These are phyloP conservation scores for Claviceps quebecensis DNA, from an alignment of 2,329 filamentous ascomycete genomes.

Conservation along the genomic window DNA sequence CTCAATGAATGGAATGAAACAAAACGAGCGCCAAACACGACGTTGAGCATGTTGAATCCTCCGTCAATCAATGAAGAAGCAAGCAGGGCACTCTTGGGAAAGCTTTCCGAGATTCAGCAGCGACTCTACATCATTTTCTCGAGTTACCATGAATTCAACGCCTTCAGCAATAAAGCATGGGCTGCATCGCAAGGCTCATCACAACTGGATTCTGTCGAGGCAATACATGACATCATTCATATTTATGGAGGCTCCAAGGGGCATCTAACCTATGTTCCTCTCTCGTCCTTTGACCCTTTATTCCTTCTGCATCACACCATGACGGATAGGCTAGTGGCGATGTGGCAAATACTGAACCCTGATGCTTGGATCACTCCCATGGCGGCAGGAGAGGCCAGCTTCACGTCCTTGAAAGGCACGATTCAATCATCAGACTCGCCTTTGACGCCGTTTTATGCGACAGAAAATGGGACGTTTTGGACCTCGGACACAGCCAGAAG, in stretches of 20 bases:
- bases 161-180: slow-evolving; percentile 57
- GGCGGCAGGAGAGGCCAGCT: slow-evolving; percentile 42
- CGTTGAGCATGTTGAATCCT: slow-evolving; percentile 15
- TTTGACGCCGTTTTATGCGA: slow-evolving; percentile 53
- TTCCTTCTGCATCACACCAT: slow-evolving; percentile 69
- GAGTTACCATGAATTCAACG: slow-evolving; percentile 51
- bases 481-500: slow-evolving; percentile 48
- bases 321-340: slow-evolving; percentile 59
- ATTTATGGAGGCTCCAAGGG: slow-evolving; percentile 44
- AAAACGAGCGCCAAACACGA: slow-evolving; percentile 36
- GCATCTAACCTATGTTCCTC: slow-evolving; percentile 57
- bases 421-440: slow-evolving; percentile 40
- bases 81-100: slow-evolving; percentile 28
- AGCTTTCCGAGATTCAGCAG: slow-evolving; percentile 40
- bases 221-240: slow-evolving; percentile 50
- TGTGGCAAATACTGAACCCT: slow-evolving; percentile 66
- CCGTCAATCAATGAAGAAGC: slow-evolving; percentile 47
- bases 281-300: slow-evolving; percentile 65
- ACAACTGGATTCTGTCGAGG: slow-evolving; percentile 50
- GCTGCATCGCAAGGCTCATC: slow-evolving; percentile 30
- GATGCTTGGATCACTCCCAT: slow-evolving; percentile 49
- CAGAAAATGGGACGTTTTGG: slow-evolving; percentile 48
- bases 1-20: slow-evolving; percentile 47
- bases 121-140: slow-evolving; percentile 55
- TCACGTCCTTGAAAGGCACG: slow-evolving; percentile 40